Percentiles rank a stretch among this genome's conserved stretches.
Conservation (phyloP, 352 stramenopile species). For the Phytophthora brassicae region DNA sequence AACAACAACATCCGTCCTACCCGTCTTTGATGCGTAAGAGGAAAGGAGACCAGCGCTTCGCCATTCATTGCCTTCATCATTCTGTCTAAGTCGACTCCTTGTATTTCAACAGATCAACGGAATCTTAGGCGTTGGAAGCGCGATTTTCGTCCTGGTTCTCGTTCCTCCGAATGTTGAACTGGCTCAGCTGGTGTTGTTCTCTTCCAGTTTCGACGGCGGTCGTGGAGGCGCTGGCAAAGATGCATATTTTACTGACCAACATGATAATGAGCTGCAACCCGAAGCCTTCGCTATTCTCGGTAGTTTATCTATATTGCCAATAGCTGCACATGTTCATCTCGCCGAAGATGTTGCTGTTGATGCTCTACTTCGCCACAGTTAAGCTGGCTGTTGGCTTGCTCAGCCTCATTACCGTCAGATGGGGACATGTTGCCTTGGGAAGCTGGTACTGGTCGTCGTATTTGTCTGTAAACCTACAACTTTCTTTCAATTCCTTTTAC, state of each 20-base stretch:
- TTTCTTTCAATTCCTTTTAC: neutral
- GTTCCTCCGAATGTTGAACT: slow-evolving; percentile 33
- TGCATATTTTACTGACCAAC: slow-evolving; percentile 33
- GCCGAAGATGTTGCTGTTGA: slow-evolving; percentile 30
- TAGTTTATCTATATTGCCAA: slow-evolving; percentile 30
- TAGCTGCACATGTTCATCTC: slow-evolving; percentile 28
- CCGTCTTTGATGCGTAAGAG: too few species aligned
- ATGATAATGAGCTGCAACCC: slow-evolving; percentile 8
- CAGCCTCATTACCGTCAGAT: slow-evolving; percentile 30
- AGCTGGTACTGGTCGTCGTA: neutral
- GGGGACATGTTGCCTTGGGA: slow-evolving; percentile 26
- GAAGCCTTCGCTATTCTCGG: slow-evolving; percentile 28
- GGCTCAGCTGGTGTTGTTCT: slow-evolving; percentile 26
- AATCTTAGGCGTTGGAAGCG: slow-evolving; percentile 21
- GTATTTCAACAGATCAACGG: slow-evolving; percentile 33
- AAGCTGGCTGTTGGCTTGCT: slow-evolving; percentile 45
- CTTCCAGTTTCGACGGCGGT: slow-evolving; percentile 32
- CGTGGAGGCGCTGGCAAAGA: slow-evolving; percentile 16
- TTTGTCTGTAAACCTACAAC: too few species aligned
- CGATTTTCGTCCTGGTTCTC: slow-evolving; percentile 27
- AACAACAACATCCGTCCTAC: slow-evolving; percentile 14
- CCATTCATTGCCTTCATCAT: too few species aligned
- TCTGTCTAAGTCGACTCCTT: slow-evolving; percentile 13
- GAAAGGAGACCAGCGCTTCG: neutral
- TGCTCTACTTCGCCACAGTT: slow-evolving; percentile 48